These are phyloP conservation scores for Pseudocercospora musae DNA, from an alignment of 2,329 filamentous ascomycete genomes.

Conservation along the genomic window DNA sequence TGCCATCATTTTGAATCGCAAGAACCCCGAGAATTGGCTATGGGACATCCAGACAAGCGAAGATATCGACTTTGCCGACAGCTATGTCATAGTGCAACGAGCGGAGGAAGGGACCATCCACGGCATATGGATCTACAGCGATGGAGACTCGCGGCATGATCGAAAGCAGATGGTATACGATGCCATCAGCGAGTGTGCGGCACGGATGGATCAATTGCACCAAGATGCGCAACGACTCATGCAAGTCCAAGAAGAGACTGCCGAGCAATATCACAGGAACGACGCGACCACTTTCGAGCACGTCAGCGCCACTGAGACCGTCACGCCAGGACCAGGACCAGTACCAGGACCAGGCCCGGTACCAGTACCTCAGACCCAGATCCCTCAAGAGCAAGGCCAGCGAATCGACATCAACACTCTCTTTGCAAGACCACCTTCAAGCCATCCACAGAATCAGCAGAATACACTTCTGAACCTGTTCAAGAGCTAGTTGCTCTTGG, in stretches of 20 bases:
- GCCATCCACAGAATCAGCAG: slow-evolving; percentile 17
- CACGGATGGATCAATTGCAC: slow-evolving; percentile 31
- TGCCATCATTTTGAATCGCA: slow-evolving; percentile 48
- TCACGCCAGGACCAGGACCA: slow-evolving; percentile 37
- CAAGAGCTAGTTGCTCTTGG: slow-evolving; percentile 17
- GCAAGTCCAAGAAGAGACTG: slow-evolving; percentile 30
- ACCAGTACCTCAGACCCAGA: slow-evolving; percentile 32
- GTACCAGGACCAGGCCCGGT: too few species aligned
- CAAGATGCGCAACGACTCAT: slow-evolving; percentile 14
- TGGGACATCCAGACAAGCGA: slow-evolving; percentile 43
- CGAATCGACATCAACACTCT: slow-evolving; percentile 28
- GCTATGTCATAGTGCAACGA: slow-evolving; percentile 59
- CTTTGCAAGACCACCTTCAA: slow-evolving; percentile 19
- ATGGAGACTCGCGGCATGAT: slow-evolving; percentile 48
- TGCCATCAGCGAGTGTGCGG: slow-evolving; percentile 55
- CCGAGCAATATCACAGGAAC: background rate
- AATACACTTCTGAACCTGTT: slow-evolving; percentile 30
- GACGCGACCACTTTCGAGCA: slow-evolving; percentile 1
- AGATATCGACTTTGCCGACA: slow-evolving; percentile 49
- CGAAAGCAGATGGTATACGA: slow-evolving; percentile 50
- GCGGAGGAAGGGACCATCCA: slow-evolving; percentile 47
- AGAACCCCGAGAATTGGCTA: slow-evolving; percentile 48
- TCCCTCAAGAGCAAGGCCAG: slow-evolving; percentile 46
- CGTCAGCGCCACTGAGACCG: slow-evolving; percentile 49
- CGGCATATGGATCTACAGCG: slow-evolving; percentile 64